Evolutionary conservation across 2,329 filamentous ascomycete species (phyloP).

Genomic region (Monilinia fructigena): DNA sequence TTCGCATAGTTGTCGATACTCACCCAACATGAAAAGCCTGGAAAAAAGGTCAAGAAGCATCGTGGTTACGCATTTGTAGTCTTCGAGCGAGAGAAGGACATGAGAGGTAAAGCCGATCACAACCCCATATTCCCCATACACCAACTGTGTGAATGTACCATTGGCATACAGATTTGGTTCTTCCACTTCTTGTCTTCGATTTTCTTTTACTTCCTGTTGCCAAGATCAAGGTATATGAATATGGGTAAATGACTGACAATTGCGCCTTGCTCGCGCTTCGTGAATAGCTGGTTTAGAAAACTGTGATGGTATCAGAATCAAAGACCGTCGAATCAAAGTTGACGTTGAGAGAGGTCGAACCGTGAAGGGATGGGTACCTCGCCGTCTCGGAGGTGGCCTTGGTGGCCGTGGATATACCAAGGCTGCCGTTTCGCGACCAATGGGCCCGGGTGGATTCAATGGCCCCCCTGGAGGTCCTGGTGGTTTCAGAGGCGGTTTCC

Average conservation of each 20-base stretch:
- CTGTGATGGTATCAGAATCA: constrained; percentile 86
- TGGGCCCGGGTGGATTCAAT: constrained; percentile 59
- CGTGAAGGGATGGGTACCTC: constrained; percentile 88
- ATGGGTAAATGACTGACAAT: constrained; percentile 69
- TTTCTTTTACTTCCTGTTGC: constrained; percentile 32
- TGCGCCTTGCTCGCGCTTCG: constrained; percentile 57
- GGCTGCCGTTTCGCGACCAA: constrained; percentile 67
- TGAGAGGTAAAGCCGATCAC: constrained; percentile 81
- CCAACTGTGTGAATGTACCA: constrained; percentile 29
- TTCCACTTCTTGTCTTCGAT: constrained; percentile 43
- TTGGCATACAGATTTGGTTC: constrained; percentile 47
- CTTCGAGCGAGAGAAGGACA: constrained; percentile 95
- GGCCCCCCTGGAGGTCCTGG: constrained; percentile 51
- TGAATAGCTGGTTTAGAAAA: constrained; percentile 82
- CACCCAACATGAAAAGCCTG: constrained; percentile 64
- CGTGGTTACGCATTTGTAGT: constrained; percentile 95
- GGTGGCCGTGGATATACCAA: constrained; percentile 94
- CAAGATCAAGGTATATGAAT: constrained; percentile 46
- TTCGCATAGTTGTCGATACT: constrained; percentile 80
- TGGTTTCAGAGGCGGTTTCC: constrained; percentile 45
- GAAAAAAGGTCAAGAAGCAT: constrained; percentile 78
- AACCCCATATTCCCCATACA: constrained; percentile 41
- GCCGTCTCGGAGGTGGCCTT: constrained; percentile 85
- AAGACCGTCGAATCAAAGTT: constrained; percentile 86
- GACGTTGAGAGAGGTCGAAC: constrained; percentile 96